Evolutionary conservation across 208 protist species (phyloP), one percentile per base, ranked within the genome.

Genomic region (Leishmania aethiopica): DNA sequence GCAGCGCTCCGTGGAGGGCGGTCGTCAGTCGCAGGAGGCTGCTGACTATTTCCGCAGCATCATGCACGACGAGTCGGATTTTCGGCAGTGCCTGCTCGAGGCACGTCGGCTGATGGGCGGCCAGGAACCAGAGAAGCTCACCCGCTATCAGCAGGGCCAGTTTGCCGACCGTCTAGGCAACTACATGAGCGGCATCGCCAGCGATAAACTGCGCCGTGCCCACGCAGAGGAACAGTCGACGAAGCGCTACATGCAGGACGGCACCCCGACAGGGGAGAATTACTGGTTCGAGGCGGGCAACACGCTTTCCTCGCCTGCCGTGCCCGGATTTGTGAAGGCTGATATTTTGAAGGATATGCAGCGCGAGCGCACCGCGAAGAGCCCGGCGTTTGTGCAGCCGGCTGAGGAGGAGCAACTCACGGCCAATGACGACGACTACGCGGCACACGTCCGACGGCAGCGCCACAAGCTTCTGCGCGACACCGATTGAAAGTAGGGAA

Each of bases 201-300:
- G 88, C 51, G 82, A 91, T 62, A 86, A 88, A 47, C 78, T 96
- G 83, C 88, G 92, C 84, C 83, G 79, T 28, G 88, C 82, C 28
- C 86, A 91, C 67, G 64, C 76, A 35, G 93, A 96, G 84, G 90
- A 96, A 82, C 62, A 85, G 53, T 77, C 77, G 47, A 89, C 88
- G 47, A 89, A 89, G 78, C 87, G 81, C 40, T 91, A 94, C 86
- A 91, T 89, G 19, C 86, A 95, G 69, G 91, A 96, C 32, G 94
- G 94, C n/a, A 90, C 88, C 1, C 89, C 93, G 1, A 97, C 94
- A 4, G 93, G 93, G 0, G 93, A 97, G 78, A 91, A 96, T 74
- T 96, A 96, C 81, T 97, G 94, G 93, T 93, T 95, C 72, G 94
- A 97, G 83, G 91, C 89, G 3, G 91, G 91, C 60, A 90, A 89